Percentiles rank a stretch among this genome's conserved stretches.
Conservation (phyloP, 73 alveolate genomes). For the Stentor roeselii region DNA sequence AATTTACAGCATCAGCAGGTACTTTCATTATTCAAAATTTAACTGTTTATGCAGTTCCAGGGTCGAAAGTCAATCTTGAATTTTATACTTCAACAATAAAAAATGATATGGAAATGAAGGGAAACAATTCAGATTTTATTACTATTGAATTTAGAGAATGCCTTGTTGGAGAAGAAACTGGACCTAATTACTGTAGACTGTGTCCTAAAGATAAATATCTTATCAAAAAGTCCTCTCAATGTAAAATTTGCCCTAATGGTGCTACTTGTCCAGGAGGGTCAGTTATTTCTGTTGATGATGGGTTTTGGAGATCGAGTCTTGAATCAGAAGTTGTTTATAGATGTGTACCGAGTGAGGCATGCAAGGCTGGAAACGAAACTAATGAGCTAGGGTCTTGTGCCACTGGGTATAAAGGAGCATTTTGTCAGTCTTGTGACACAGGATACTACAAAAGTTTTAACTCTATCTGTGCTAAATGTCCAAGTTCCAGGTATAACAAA, state of each 20-base stretch:
- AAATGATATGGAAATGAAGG: neutral
- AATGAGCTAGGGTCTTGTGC: conserved; percentile 45
- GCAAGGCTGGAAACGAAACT: neutral
- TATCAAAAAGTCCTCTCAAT: neutral
- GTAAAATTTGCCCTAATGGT: neutral
- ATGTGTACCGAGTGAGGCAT: neutral
- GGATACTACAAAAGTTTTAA: conserved; percentile 51
- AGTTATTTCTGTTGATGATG: neutral
- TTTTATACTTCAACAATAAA: neutral
- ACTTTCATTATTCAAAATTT: neutral
- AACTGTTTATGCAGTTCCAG: neutral
- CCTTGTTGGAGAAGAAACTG: neutral
- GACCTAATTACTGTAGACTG: neutral
- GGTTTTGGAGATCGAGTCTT: neutral
- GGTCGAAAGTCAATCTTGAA: neutral
- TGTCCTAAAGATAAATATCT: neutral
- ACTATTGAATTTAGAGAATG: neutral
- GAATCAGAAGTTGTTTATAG: neutral
- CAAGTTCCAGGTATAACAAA: conserved; percentile 32
- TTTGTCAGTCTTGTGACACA: conserved; percentile 64
- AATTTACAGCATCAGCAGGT: neutral
- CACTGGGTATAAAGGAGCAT: conserved; percentile 57
- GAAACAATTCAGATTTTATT: neutral
- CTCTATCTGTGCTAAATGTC: conserved; percentile 51
- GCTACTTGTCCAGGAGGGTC: neutral